Evolutionary conservation across 257 asterid genomes (phyloP), one percentile per base, ranked within the genome.

Genomic region (Primulina tabacum): DNA sequence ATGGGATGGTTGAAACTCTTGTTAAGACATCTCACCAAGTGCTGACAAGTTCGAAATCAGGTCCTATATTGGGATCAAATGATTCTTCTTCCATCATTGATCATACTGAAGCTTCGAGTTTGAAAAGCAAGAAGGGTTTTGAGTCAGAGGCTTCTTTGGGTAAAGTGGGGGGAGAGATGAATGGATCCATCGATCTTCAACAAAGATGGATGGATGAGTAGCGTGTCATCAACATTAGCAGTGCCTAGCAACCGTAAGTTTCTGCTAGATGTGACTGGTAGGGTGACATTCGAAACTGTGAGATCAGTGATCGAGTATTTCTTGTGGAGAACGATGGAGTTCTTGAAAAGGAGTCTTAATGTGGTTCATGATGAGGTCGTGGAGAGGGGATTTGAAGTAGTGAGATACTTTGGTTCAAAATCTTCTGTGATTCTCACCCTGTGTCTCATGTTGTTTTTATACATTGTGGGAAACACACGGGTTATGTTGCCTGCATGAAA

Each of bases 11-110:
- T 64, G 93, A 94, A 75, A 91, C 98, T 66, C 89, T 94, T 17
- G 87, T 94, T 9, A 91, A 83, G 87, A 89, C 99, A 21, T 89
- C 98, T 60, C 98, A 94, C 67, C 90, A 86, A 69, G 97, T 86
- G 56, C 64, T 94, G 70, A 84, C 97, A 56, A 67, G 89, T 69
- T 82, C 98, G 7, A 81, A 82, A 59, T 78, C 86, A 70, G 67
- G 74, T 75, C 60, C 83, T 33, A 61, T 16, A 30, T 62, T 64
- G 5, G 77, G 35, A 58, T 75, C 85, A 1, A 47, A 26, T 32
- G 70, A 72, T 58, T 77, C 86, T 58, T 72, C 24, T 73, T 73
- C 87, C 14, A 32, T 61, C 47, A n/a, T 50, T 72, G 84, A 81
- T 69, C 78, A 77, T 28, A 75, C 60, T 71, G 88, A 81, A 64